These are phyloP conservation scores for Theileria annulata DNA, from an alignment of 169 alveolate species.

Conservation along the genomic window DNA sequence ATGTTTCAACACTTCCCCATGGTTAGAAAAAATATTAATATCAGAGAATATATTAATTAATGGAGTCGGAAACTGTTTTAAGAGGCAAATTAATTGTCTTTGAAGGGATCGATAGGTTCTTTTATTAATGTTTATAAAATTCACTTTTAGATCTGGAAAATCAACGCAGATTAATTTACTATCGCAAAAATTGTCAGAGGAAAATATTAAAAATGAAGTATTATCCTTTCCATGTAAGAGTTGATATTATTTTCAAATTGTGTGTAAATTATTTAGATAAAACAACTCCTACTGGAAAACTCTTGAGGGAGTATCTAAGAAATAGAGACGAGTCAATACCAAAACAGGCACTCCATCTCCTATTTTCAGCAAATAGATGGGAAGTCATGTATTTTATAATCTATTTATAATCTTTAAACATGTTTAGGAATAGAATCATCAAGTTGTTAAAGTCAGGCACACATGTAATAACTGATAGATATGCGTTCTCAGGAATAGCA, in stretches of 20 bases:
- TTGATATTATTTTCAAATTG: neutral
- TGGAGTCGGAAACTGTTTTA: neutral
- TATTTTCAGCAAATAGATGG: slow-evolving; percentile 95
- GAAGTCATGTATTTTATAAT: slow-evolving; percentile 74
- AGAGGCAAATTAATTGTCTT: slow-evolving; percentile 91
- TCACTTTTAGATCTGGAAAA: slow-evolving; percentile 87
- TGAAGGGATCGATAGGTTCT: slow-evolving; percentile 92
- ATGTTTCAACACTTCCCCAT: neutral
- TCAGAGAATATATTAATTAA: neutral
- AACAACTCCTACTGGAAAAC: slow-evolving; percentile 80
- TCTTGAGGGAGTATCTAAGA: slow-evolving; percentile 82
- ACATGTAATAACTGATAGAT: slow-evolving; percentile 89
- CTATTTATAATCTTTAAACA: neutral
- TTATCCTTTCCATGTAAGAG: slow-evolving; percentile 82
- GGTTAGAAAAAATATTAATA: neutral
- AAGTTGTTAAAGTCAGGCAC: slow-evolving; percentile 77
- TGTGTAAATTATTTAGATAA: neutral
- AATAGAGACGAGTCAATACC: slow-evolving; percentile 75
- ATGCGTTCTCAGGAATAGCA: slow-evolving; percentile 93
- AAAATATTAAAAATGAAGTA: slow-evolving; percentile 63
- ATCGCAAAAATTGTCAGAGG: slow-evolving; percentile 67
- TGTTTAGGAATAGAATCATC: slow-evolving; percentile 72
- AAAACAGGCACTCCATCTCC: slow-evolving; percentile 85
- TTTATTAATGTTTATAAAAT: neutral
- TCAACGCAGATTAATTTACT: slow-evolving; percentile 82